phyloP scores from a whole-genome alignment of 176 grass and related monocot genomes.

The Musa itinerans region DNA sequence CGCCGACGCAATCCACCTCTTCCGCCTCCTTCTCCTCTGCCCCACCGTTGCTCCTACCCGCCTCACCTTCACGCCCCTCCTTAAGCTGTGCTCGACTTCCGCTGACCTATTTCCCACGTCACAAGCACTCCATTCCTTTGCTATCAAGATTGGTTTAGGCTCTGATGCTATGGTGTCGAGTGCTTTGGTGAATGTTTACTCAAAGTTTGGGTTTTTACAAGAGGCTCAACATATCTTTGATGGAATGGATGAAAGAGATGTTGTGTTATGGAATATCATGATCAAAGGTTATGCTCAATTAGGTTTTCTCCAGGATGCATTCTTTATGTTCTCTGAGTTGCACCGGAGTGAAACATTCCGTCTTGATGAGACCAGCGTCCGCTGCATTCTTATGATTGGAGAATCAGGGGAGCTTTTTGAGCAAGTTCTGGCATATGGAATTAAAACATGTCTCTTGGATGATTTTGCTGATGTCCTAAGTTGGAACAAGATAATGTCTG shows the following conservation, averaged over 20 bases:
- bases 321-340: slow-evolving; percentile 16
- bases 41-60: not conserved
- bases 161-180: slow-evolving; percentile 20
- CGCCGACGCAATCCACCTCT: slow-evolving; percentile 1
- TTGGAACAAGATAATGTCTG: slow-evolving; percentile 15
- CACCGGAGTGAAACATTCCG: slow-evolving; percentile 5
- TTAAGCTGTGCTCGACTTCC: slow-evolving; percentile 14
- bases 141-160: slow-evolving; percentile 7
- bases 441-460: slow-evolving; percentile 10
- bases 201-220: slow-evolving; percentile 13
- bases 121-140: slow-evolving; percentile 13
- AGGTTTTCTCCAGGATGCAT: slow-evolving; percentile 2
- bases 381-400: not conserved
- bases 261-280: slow-evolving; percentile 27
- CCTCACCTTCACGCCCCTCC: slow-evolving; percentile 15
- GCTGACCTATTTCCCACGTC: not conserved
- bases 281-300: slow-evolving; percentile 19
- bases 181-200: slow-evolving; percentile 8
- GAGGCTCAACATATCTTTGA: slow-evolving; percentile 8
- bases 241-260: slow-evolving; percentile 17
- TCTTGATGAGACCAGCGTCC: slow-evolving; percentile 4
- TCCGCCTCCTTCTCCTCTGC: slow-evolving; percentile 14
- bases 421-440: slow-evolving; percentile 19
- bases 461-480: slow-evolving; percentile 14
- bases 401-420: not conserved